Base-by-base conservation (phyloP, 208 protist species). In the Cochliopodium minus region DNA sequence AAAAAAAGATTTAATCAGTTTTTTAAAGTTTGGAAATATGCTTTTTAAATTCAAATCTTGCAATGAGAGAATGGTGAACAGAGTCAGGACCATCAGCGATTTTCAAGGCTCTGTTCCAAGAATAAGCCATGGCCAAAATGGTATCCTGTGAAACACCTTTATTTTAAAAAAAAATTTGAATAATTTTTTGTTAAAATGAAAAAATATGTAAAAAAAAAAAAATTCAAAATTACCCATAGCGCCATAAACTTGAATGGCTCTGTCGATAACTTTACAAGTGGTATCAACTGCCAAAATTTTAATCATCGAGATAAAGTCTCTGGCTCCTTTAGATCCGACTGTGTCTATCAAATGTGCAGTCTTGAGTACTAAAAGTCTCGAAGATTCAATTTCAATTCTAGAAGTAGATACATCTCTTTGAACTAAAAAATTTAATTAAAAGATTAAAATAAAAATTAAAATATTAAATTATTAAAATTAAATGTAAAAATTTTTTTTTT, bases 331-430 rank as follows among this genome's bases (percentile, higher is more conserved):
- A 20, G 20, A 22, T 17, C 50, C 50, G 0, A 32, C 4, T 5
- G 13, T 6, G 22, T 55, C 50, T 13, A 55, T 32, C 50, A 55
- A 32, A 25, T 38, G 15, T 11, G 50, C 50, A 4, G 33, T 15
- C 10, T 55, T 38, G 11, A 55, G n/a, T 32, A 42, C 34, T 49
- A 26, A 82, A 20, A 80, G 59, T 34, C 81, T 64, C 1, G 68
- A 48, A 46, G 76, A 57, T 26, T 83, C 75, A 15, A 86, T 78
- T 45, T 83, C 74, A 4, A 72, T 62, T 23, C 80, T 71, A n/a
- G 62, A 70, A 13, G 62, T 11, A 20, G 74, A 78, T 60, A 86
- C 72, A 39, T 78, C 65, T 1, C 58, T 4, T 51, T 63, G 65
- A 34, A 77, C 57, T 0, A 54, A n/a, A n/a, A n/a, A n/a, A n/a